phyloP scores from a whole-genome alignment of 345 rosid genomes.

The Hibiscus tridactylites region DNA sequence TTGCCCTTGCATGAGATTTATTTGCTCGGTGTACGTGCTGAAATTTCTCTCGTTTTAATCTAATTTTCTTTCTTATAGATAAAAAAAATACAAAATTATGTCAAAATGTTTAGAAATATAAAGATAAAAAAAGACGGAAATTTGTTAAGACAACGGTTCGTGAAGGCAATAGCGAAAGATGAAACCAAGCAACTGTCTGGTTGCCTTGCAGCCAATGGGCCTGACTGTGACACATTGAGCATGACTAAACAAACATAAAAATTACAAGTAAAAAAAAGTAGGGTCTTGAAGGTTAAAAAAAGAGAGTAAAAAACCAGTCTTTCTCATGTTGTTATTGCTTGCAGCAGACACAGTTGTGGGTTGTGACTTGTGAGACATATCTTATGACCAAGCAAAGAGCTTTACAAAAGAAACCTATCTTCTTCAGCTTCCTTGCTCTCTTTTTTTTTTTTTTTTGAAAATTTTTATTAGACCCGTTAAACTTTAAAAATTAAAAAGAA shows the following conservation, averaged over 20 bases:
- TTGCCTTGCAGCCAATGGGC: slow-evolving; percentile 9
- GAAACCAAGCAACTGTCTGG: slow-evolving; percentile 19
- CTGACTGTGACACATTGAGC: slow-evolving; percentile 25
- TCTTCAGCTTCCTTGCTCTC: slow-evolving; percentile 16
- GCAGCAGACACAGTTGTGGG: slow-evolving; percentile 13
- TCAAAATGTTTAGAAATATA: too few species aligned
- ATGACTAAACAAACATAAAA: slow-evolving; percentile 36
- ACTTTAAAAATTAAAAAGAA: slow-evolving; percentile 1
- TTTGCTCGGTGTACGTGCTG: too few species aligned
- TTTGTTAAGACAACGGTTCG: slow-evolving; percentile 7
- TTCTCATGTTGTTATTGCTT: background rate
- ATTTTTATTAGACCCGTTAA: slow-evolving; percentile 26
- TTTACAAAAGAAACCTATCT: slow-evolving; percentile 8
- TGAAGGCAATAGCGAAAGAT: slow-evolving; percentile 19
- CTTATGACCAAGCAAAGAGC: slow-evolving; percentile 14
- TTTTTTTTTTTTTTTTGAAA: slow-evolving; percentile 3
- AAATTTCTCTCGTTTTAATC: too few species aligned
- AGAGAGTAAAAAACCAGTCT: slow-evolving; percentile 16
- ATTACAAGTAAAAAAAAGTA: slow-evolving; percentile 10
- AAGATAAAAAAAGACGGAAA: background rate
- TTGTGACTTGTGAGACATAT: slow-evolving; percentile 1
- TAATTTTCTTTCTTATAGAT: too few species aligned
- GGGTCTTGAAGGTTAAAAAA: slow-evolving; percentile 29
- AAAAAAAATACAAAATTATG: too few species aligned
- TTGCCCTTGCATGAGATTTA: too few species aligned